Evolutionary conservation across 441 rosid species (phyloP).

Genomic region (Dalechampia spathulata): DNA sequence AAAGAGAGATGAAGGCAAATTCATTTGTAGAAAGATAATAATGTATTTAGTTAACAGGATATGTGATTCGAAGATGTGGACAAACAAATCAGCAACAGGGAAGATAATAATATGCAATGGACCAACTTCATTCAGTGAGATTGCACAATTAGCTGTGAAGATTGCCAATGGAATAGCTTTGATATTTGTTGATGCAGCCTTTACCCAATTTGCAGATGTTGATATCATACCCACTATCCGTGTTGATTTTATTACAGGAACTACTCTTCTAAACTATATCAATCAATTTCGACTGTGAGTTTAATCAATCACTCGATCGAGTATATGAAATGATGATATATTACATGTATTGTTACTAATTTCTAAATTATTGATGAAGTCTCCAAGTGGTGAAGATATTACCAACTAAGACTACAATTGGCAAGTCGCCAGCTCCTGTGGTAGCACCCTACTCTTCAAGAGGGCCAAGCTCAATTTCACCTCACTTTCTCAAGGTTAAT

Average conservation of each 20-base stretch:
- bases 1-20: no score
- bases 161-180: constrained; percentile 39
- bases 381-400: constrained; percentile 30
- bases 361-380: no score
- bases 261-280: constrained; percentile 34
- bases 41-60: no score
- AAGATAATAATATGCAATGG: constrained; percentile 51
- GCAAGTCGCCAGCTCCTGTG: constrained; percentile 45
- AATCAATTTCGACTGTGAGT: constrained; percentile 22
- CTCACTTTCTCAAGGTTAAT: constrained; percentile 54
- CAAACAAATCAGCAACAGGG: constrained; percentile 27
- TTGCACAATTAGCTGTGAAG: constrained; percentile 46
- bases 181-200: constrained; percentile 47
- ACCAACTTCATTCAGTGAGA: constrained; percentile 20
- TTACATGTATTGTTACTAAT: no score
- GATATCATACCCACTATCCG: constrained; percentile 43
- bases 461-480: constrained; percentile 52
- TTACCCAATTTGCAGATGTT: constrained; percentile 37
- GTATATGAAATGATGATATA: no score
- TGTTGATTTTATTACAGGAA: constrained; percentile 38
- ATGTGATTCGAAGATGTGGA: constrained; percentile 38
- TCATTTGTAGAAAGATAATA: no score
- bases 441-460: constrained; percentile 62
- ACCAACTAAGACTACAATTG: constrained; percentile 32
- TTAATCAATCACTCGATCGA: no score